Percentiles rank a stretch among this genome's conserved stretches.
Evolutionary conservation across 164 flowering plant genomes (phyloP).

Genomic region (Berberis vulgaris): DNA sequence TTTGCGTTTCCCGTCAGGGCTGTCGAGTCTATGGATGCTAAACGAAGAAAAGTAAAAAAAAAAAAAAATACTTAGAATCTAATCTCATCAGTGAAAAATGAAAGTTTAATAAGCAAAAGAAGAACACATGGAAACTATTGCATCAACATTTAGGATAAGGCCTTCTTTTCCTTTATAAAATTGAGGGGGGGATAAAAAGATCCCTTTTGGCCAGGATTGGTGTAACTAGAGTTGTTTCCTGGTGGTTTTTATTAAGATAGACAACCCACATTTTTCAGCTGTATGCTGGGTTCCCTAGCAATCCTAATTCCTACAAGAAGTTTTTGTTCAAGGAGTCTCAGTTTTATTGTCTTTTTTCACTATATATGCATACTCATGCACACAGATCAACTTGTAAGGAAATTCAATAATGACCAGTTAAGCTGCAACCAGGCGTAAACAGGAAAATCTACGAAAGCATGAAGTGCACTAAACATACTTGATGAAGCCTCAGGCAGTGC

Average conservation of each 20-base stretch:
- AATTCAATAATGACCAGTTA: not conserved
- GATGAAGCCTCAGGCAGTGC: constrained; percentile 58
- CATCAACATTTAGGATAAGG: no score
- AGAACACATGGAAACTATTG: not conserved
- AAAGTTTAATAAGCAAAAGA: not conserved
- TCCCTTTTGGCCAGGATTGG: no score
- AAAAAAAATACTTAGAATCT: not conserved
- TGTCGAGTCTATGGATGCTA: constrained; percentile 68
- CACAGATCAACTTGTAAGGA: not conserved
- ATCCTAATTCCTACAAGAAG: no score
- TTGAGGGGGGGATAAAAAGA: no score
- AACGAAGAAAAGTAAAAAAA: constrained; percentile 14
- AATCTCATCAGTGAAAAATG: not conserved
- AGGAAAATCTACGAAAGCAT: not conserved
- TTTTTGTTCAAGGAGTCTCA: no score
- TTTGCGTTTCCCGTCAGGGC: constrained; percentile 49
- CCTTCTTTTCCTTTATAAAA: no score
- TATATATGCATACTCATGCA: no score
- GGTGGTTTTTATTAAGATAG: no score
- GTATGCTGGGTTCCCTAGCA: no score
- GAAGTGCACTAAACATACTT: constrained; percentile 34
- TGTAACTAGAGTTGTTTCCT: no score
- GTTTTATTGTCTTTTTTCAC: no score
- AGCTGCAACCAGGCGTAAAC: not conserved
- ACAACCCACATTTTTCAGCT: no score